phyloP scores from a whole-genome alignment of 78 protist species.

The Dictyostelium firmibasis region DNA sequence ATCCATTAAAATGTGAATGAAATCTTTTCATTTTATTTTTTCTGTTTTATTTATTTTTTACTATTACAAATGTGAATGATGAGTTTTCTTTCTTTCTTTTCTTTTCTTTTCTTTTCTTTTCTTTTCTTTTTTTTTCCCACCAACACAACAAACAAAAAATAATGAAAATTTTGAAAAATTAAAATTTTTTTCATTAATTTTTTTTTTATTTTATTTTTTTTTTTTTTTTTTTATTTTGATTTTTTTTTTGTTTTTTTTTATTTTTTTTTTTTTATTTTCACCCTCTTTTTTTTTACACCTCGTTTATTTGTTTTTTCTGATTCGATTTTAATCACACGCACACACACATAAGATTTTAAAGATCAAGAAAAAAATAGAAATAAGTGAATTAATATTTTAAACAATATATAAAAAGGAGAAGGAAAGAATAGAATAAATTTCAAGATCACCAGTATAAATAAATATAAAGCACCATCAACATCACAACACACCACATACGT shows the following conservation, averaged over 20 bases:
- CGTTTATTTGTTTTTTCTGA: background rate
- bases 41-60: background rate
- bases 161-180: background rate
- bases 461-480: background rate
- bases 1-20: slow-evolving; percentile 80
- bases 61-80: too few relatives aligned
- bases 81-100: background rate
- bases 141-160: background rate
- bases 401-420: too few relatives aligned
- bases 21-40: slow-evolving; percentile 59
- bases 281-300: too few relatives aligned
- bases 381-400: background rate
- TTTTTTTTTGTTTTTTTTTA: background rate
- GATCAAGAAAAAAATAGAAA: background rate
- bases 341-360: background rate
- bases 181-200: too few relatives aligned
- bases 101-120: background rate
- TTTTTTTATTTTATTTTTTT: background rate
- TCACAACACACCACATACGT: background rate
- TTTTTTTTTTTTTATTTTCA: background rate
- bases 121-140: background rate
- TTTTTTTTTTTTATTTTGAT: background rate
- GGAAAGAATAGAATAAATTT: too few relatives aligned
- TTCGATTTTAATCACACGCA: background rate
- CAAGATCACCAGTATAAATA: background rate